Evolutionary conservation across 306 rosid species (phyloP).

Genomic region (Malus asiatica): DNA sequence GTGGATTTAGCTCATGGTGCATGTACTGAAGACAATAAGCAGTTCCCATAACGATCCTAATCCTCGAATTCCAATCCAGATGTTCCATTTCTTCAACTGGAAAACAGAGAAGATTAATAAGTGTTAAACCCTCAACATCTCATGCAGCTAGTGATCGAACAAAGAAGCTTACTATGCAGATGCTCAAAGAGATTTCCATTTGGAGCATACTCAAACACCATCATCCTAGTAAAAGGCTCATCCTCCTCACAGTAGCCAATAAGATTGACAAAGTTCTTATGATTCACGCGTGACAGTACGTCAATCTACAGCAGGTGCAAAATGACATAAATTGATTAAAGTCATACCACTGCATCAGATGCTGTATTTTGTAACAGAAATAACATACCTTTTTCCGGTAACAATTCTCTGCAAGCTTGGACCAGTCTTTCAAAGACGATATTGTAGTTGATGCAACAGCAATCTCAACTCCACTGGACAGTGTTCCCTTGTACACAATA

Average conservation of each 20-base stretch:
- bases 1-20: conserved; percentile 90
- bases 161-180: conserved; percentile 58
- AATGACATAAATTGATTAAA: not conserved
- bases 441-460: conserved; percentile 65
- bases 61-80: conserved; percentile 71
- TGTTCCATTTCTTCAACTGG: conserved; percentile 70
- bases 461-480: conserved; percentile 91
- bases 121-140: not conserved
- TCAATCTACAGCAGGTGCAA: conserved; percentile 54
- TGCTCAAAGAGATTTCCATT: conserved; percentile 76
- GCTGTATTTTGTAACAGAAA: conserved; percentile 5
- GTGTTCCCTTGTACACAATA: conserved; percentile 76
- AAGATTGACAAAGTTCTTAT: conserved; percentile 85
- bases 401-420: conserved; percentile 48
- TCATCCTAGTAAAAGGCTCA: conserved; percentile 83
- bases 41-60: conserved; percentile 81
- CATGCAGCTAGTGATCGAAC: conserved; percentile 2
- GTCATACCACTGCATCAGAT: not conserved
- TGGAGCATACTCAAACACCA: conserved; percentile 93
- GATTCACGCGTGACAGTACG: conserved; percentile 70
- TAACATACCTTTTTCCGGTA: conserved; percentile 65
- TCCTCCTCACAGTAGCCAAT: conserved; percentile 89
- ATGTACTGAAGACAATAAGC: conserved; percentile 86
- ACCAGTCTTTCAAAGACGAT: conserved; percentile 59
- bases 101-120: not conserved